Evolutionary conservation across 352 stramenopile species (phyloP).

Genomic region (Thraustochytrium sp.): DNA sequence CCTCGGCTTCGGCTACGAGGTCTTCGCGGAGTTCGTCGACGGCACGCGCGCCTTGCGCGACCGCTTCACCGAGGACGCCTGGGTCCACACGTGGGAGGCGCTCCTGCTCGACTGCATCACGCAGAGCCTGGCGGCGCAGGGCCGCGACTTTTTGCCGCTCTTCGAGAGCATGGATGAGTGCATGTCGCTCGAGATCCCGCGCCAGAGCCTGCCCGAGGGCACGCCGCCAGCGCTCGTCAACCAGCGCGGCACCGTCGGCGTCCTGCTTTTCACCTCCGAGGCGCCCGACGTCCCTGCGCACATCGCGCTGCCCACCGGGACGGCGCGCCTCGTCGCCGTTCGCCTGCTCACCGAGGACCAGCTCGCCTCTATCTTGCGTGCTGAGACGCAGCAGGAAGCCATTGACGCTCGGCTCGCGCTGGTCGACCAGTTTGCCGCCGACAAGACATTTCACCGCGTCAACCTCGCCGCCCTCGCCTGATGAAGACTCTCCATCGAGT

Average conservation of each 20-base stretch:
- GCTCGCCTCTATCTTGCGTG: not conserved
- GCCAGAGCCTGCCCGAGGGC: not conserved
- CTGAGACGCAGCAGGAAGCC: not conserved
- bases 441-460: not conserved
- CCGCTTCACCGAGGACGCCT: not conserved
- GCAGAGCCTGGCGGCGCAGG: not conserved
- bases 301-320: not conserved
- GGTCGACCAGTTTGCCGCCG: not conserved
- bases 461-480: not conserved
- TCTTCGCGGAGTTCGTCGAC: not conserved
- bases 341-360: not conserved
- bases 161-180: not conserved
- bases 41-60: not conserved
- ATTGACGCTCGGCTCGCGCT: not conserved
- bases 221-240: not conserved
- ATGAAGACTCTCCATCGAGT: no score
- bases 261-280: not conserved
- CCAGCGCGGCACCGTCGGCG: not conserved
- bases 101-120: conserved; percentile 14
- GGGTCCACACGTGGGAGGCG: not conserved
- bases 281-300: not conserved
- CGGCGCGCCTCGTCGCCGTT: not conserved
- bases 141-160: not conserved
- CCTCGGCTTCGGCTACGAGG: not conserved
- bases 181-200: conserved; percentile 13